Evolutionary conservation across 1,139 yeast genomes (phyloP).

Genomic region (Yamadazyma songkhlaensis): DNA sequence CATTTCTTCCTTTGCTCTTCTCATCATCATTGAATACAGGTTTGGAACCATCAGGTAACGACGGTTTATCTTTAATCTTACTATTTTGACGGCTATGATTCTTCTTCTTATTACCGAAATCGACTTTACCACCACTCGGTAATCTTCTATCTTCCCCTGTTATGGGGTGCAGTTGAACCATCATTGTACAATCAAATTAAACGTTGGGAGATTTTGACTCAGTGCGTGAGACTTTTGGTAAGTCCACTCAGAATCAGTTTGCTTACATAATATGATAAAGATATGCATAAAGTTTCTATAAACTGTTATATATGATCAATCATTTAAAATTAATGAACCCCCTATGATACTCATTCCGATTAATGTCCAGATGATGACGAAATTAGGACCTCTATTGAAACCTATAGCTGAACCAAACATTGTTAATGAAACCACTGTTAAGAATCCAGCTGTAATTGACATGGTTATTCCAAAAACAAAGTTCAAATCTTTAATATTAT

Average conservation of each 20-base stretch:
- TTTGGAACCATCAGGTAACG: constrained; percentile 33
- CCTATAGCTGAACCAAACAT: constrained; percentile 79
- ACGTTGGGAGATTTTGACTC: constrained; percentile 3
- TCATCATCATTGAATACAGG: constrained; percentile 24
- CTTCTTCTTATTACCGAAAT: constrained; percentile 28
- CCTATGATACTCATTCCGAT: constrained; percentile 45
- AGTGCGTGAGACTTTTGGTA: constrained; percentile 2
- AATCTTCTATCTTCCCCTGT: constrained; percentile 26
- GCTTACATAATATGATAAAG: background rate
- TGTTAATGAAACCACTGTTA: constrained; percentile 75
- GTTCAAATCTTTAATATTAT: constrained; percentile 31
- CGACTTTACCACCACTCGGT: constrained; percentile 44
- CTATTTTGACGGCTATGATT: background rate
- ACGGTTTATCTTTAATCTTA: background rate
- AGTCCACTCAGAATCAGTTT: background rate
- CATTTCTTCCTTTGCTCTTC: constrained; percentile 13
- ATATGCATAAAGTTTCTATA: background rate
- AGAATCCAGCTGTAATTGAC: constrained; percentile 79
- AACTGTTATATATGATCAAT: background rate
- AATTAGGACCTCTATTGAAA: constrained; percentile 53
- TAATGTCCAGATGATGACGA: constrained; percentile 52
- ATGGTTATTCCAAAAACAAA: constrained; percentile 62
- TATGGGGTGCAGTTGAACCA: constrained; percentile 37
- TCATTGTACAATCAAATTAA: constrained; percentile 24
- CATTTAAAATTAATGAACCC: constrained; percentile 18